A percentile compares a stretch with the other conserved stretches of the same genome.
Evolutionary conservation across 176 grass and related monocot genomes (phyloP).

Genomic region (Triticum turgidum): DNA sequence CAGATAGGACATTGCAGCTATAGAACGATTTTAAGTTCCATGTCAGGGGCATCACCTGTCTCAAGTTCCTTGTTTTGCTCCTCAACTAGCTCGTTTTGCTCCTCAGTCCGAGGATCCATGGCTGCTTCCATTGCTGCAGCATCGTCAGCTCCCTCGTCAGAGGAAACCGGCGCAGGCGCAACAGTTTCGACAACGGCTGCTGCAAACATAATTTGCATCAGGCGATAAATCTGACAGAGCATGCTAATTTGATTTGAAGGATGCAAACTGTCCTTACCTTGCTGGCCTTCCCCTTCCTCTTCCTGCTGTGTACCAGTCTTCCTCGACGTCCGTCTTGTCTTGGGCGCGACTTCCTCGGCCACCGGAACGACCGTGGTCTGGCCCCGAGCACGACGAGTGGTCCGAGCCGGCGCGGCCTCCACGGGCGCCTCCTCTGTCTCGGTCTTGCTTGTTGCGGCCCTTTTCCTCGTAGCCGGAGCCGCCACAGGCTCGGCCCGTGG

Average conservation of each 20-base stretch:
- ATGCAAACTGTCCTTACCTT: slow-evolving; percentile 1
- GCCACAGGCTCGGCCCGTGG: background rate
- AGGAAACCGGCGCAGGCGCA: background rate
- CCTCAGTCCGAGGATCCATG: background rate
- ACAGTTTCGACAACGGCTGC: background rate
- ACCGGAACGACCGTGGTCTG: background rate
- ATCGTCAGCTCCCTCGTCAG: background rate
- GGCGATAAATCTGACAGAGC: background rate
- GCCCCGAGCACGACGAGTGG: slow-evolving; percentile 10
- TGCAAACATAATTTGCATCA: background rate
- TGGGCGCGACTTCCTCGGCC: background rate
- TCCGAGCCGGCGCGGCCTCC: background rate
- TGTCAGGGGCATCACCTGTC: too few species aligned
- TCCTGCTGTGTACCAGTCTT: background rate
- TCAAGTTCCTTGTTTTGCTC: background rate
- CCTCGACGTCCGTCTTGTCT: background rate
- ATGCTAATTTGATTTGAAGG: background rate
- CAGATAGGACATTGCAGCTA: too few species aligned
- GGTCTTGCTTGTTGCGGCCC: background rate
- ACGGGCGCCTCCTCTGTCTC: background rate
- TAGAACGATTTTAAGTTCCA: background rate
- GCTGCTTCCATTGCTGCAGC: background rate
- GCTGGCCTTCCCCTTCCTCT: background rate
- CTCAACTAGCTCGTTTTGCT: background rate
- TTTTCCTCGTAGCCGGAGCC: slow-evolving; percentile 19